A percentile compares a stretch with the other conserved stretches of the same genome.
phyloP scores from a whole-genome alignment of 805 yeast genomes.

The Starmerella apicola region DNA sequence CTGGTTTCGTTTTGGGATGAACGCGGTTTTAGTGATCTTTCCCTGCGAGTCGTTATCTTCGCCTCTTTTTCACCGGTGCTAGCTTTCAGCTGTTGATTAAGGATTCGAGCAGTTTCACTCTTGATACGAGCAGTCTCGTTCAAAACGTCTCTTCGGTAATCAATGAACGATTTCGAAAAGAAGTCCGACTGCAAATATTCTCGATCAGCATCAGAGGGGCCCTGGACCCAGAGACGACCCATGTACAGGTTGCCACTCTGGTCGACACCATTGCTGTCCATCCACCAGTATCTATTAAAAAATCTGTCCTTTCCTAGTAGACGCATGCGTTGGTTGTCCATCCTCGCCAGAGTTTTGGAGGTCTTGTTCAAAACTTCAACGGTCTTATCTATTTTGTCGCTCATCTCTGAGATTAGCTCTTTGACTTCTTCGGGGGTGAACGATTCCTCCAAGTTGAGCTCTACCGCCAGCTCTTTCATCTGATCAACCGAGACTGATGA shows the following conservation, averaged over 20 bases:
- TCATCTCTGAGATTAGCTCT: constrained; percentile 27
- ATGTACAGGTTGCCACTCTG: constrained; percentile 38
- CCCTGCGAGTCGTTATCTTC: not conserved
- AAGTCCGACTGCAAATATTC: constrained; percentile 26
- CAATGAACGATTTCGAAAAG: constrained; percentile 14
- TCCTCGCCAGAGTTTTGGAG: constrained; percentile 41
- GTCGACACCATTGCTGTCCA: constrained; percentile 65
- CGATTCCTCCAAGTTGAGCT: not conserved
- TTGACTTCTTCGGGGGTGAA: constrained; percentile 1
- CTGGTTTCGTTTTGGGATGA: not conserved
- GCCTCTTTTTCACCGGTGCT: not conserved
- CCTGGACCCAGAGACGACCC: constrained; percentile 87
- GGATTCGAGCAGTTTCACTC: not conserved
- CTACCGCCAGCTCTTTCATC: not conserved
- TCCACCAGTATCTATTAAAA: constrained; percentile 91
- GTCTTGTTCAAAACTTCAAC: constrained; percentile 39
- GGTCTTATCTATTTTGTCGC: constrained; percentile 33
- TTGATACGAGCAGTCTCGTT: not conserved
- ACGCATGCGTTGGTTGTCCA: constrained; percentile 63
- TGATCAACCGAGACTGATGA: not conserved
- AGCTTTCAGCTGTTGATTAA: not conserved
- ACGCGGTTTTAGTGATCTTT: not conserved
- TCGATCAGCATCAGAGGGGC: constrained; percentile 51
- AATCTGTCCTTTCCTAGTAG: constrained; percentile 71
- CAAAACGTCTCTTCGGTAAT: constrained; percentile 5